A percentile compares a stretch with the other conserved stretches of the same genome.
phyloP scores from a whole-genome alignment of 225 moss, liverwort and hornwort species.

The Ulota crispa region DNA sequence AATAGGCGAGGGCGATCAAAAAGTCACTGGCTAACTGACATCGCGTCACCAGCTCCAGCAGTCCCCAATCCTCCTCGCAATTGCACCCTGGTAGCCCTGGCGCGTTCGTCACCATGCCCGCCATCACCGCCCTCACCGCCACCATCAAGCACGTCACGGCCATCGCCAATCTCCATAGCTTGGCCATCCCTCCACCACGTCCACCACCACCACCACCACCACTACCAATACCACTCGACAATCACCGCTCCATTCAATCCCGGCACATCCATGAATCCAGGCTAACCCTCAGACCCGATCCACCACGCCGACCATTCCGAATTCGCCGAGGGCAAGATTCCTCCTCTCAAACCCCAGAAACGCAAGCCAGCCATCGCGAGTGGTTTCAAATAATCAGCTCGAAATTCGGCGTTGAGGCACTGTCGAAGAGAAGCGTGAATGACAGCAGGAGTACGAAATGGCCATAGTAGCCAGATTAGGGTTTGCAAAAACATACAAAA shows the following conservation, averaged over 20 bases:
- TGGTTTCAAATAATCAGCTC: neutral
- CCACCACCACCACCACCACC: too few relatives aligned
- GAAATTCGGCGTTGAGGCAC: neutral
- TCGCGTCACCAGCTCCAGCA: slow-evolving; percentile 72
- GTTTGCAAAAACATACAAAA: neutral
- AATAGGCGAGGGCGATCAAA: slow-evolving; percentile 85
- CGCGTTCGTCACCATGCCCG: slow-evolving; percentile 53
- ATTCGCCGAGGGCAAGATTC: neutral
- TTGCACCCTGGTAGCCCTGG: slow-evolving; percentile 65
- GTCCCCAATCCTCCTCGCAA: slow-evolving; percentile 82
- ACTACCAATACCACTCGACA: neutral
- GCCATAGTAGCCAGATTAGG: slow-evolving; percentile 23
- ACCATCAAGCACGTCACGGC: slow-evolving; percentile 29
- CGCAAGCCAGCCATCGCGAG: neutral
- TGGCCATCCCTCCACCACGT: slow-evolving; percentile 25
- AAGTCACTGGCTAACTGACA: slow-evolving; percentile 94
- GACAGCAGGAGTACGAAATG: neutral
- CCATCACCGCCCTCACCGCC: slow-evolving; percentile 47
- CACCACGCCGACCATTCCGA: neutral
- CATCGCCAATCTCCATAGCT: slow-evolving; percentile 40
- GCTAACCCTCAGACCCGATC: neutral
- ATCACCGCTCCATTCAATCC: neutral
- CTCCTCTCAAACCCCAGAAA: neutral
- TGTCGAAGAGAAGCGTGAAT: neutral
- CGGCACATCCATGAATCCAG: neutral